Evolutionary conservation across 305 asterid genomes (phyloP), one percentile per base, ranked within the genome.

Genomic region (Rubia balearica): DNA sequence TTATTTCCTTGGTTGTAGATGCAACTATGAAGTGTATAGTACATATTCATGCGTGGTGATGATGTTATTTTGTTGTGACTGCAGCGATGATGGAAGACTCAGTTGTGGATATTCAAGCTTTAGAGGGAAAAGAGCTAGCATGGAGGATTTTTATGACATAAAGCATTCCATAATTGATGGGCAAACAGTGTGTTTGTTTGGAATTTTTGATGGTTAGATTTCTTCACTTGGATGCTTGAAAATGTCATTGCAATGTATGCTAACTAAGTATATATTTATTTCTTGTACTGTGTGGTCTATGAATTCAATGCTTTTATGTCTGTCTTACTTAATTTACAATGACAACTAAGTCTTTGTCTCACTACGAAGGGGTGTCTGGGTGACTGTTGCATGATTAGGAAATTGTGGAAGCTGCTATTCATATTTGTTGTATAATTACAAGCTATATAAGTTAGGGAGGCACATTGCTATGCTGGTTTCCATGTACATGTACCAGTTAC

Each of bases 61-160:
- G 9, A 62, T 62, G 55, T 62, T 62, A 81, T 76, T 69, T 76
- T 78, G 67, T 27, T 67, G 78, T 81, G 86, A 51, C 57, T 51
- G 79, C 98, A 95, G 98, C 61, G 94, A 90, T 70, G 97, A 91
- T 79, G 96, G 96, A 77, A 81, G 76, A 65, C 79, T 91, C 80
- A 86, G 93, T 71, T 91, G 96, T 71, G 99, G 99, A 38, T 91
- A 87, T 83, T 85, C 99, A 73, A 95, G 97, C 78, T 95, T 88
- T 76, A 87, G 97, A 83, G 99, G 99, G 70, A 95, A 90, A 83
- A 87, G 99, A 81, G 88, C 91, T 61, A 91, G 80, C 88, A 91
- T 95, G 99, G 99, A 95, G 88, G 99, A 95, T 77, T 95, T 90
- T 73, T 95, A 81, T 76, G 99, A 90, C 82, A 88, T 87, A 65